Evolutionary conservation across 1,284 basidiomycete genomes (phyloP).

Genomic region (Cryptococcus sp.): DNA sequence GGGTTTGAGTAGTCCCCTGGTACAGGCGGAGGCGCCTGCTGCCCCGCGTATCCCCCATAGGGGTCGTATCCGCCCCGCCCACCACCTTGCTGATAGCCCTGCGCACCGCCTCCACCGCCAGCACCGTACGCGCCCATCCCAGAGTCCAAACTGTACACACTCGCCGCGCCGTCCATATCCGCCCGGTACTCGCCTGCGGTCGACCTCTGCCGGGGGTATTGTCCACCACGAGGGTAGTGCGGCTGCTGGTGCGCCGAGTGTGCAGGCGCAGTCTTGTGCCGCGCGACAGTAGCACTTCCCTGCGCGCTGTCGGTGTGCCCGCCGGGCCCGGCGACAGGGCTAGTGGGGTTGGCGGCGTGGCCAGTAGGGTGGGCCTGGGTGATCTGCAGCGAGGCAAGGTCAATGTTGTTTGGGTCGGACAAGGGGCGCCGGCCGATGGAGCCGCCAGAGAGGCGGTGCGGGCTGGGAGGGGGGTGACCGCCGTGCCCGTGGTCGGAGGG

Average conservation of each 20-base stretch:
- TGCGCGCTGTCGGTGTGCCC: not conserved
- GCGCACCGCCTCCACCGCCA: slow-evolving; percentile 4
- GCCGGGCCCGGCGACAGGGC: not conserved
- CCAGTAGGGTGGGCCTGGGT: slow-evolving; percentile 15
- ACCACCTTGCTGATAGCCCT: slow-evolving; percentile 1
- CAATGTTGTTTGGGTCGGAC: slow-evolving; percentile 41
- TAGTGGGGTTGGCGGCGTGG: slow-evolving; percentile 3
- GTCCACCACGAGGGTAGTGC: slow-evolving; percentile 5
- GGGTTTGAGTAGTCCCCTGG: slow-evolving; percentile 41
- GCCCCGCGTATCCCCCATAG: slow-evolving; percentile 10
- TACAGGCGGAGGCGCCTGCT: slow-evolving; percentile 9
- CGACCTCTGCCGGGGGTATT: slow-evolving; percentile 12
- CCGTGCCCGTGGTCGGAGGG: slow-evolving; percentile 3
- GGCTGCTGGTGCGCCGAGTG: slow-evolving; percentile 4
- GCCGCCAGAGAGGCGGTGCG: slow-evolving; percentile 23
- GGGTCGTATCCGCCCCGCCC: not conserved
- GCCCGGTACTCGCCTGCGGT: slow-evolving; percentile 21
- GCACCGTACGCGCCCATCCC: slow-evolving; percentile 43
- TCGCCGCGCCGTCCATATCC: slow-evolving; percentile 34
- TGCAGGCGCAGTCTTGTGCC: slow-evolving; percentile 15
- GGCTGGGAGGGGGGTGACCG: slow-evolving; percentile 12
- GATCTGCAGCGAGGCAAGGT: slow-evolving; percentile 34
- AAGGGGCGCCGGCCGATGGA: slow-evolving; percentile 28
- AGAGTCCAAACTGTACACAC: slow-evolving; percentile 47
- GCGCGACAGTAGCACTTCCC: not conserved